A percentile compares a stretch with the other conserved stretches of the same genome.
Conservation (phyloP, 1,284 basidiomycete genomes). For the Cutaneotrichosporon sp. region DNA sequence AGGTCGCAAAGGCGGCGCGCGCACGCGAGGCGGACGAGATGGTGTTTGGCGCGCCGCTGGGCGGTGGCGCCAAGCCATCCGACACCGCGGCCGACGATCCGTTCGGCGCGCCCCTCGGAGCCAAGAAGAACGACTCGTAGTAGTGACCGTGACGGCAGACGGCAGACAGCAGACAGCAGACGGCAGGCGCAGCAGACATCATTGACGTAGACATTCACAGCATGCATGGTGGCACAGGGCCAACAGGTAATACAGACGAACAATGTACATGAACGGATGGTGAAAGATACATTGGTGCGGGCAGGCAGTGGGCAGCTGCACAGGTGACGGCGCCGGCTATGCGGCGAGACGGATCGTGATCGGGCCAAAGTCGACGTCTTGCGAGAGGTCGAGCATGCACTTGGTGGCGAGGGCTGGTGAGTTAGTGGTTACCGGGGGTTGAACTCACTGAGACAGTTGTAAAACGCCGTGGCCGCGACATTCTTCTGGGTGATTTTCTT, state of each 20-base stretch:
- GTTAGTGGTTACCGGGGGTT: background rate
- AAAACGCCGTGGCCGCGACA: conserved; percentile 36
- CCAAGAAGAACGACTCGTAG: background rate
- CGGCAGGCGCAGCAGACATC: background rate
- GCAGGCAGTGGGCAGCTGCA: background rate
- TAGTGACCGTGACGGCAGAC: too few species aligned
- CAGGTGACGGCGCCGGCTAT: too few species aligned
- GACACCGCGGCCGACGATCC: conserved; percentile 2
- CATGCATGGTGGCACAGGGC: conserved; percentile 2
- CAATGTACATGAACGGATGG: background rate
- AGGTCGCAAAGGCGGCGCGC: conserved; percentile 26
- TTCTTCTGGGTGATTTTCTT: conserved; percentile 12
- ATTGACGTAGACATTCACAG: background rate
- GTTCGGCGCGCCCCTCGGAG: background rate
- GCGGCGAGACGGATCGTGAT: conserved; percentile 24
- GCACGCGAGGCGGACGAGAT: conserved; percentile 21
- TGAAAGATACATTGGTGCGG: background rate
- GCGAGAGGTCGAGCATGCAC: conserved; percentile 25
- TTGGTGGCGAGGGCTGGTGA: conserved; percentile 37
- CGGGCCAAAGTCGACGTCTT: conserved; percentile 16
- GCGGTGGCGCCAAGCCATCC: background rate
- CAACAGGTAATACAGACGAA: too few species aligned
- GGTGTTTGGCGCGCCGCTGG: conserved; percentile 29
- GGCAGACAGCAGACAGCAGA: too few species aligned
- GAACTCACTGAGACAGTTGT: conserved; percentile 39